Percentiles rank a stretch among this genome's conserved stretches.
phyloP scores from a whole-genome alignment of 1,284 basidiomycete species.

The Moniliophthora roreri region DNA sequence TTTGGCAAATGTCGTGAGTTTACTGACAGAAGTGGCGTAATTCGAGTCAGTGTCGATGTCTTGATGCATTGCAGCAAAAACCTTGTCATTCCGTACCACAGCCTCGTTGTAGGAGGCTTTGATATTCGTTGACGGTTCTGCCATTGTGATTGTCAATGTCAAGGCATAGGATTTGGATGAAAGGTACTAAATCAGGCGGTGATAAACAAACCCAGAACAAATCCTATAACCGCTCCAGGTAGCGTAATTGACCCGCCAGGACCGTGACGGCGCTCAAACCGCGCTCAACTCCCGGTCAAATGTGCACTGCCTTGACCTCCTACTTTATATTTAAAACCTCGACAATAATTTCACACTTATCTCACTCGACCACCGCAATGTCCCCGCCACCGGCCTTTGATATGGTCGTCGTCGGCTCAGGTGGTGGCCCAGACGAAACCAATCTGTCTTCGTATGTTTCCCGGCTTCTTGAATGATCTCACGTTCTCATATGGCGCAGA shows the following conservation, averaged over 20 bases:
- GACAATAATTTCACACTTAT: neutral
- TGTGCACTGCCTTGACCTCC: neutral
- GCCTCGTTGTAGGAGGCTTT: neutral
- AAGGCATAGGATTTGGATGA: too few species aligned
- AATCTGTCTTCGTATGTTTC: conserved; percentile 68
- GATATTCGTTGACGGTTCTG: neutral
- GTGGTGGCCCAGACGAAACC: conserved; percentile 75
- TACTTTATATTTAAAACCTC: neutral
- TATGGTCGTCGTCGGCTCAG: conserved; percentile 71
- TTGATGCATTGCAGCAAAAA: neutral
- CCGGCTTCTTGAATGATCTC: conserved; percentile 8
- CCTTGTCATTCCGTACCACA: neutral
- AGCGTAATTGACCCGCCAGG: too few species aligned
- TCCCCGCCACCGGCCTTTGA: conserved; percentile 46
- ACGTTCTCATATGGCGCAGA: conserved; percentile 35
- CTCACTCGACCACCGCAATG: conserved; percentile 4
- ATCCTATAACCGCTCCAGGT: too few species aligned
- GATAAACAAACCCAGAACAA: too few species aligned
- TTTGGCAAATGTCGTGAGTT: neutral
- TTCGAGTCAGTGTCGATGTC: neutral
- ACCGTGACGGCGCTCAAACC: too few species aligned
- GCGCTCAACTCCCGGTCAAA: too few species aligned
- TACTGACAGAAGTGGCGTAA: neutral
- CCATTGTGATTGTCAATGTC: neutral
- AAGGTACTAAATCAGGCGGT: too few species aligned